Evolutionary conservation across 108 stramenopile species (phyloP).

Genomic region (Epithemia pelagica): DNA sequence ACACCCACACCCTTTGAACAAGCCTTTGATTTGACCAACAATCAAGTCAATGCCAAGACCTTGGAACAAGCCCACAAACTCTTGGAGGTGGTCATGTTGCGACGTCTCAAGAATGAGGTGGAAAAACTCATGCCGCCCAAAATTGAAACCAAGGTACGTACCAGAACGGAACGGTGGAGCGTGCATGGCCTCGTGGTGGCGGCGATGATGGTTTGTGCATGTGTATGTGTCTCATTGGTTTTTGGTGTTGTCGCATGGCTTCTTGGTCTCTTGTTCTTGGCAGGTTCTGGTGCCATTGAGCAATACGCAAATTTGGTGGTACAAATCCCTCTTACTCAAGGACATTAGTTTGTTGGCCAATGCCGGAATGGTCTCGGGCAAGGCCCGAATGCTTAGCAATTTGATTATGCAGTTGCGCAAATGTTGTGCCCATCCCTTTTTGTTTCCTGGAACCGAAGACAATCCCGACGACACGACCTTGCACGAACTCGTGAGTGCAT

Average conservation of each 20-base stretch:
- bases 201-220: neutral
- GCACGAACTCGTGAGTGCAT: constrained; percentile 61
- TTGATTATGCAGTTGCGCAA: constrained; percentile 80
- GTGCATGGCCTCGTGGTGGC: no score
- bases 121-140: constrained; percentile 63
- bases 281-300: constrained; percentile 22
- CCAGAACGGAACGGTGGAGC: no score
- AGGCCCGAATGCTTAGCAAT: constrained; percentile 21
- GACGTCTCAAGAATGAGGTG: constrained; percentile 63
- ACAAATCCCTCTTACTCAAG: constrained; percentile 63
- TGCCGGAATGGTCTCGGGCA: constrained; percentile 2
- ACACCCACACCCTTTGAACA: constrained; percentile 55
- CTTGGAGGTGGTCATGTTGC: constrained; percentile 60
- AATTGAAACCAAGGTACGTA: constrained; percentile 57
- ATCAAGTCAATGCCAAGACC: constrained; percentile 46
- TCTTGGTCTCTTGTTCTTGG: no score
- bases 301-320: constrained; percentile 49
- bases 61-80: constrained; percentile 57
- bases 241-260: no score
- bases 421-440: constrained; percentile 60
- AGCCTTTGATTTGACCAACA: constrained; percentile 72
- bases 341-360: constrained; percentile 31
- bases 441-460: constrained; percentile 71
- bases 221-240: no score
- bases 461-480: constrained; percentile 28